phyloP scores from a whole-genome alignment of 768 basidiomycete species.

The Suillus brevipes region DNA sequence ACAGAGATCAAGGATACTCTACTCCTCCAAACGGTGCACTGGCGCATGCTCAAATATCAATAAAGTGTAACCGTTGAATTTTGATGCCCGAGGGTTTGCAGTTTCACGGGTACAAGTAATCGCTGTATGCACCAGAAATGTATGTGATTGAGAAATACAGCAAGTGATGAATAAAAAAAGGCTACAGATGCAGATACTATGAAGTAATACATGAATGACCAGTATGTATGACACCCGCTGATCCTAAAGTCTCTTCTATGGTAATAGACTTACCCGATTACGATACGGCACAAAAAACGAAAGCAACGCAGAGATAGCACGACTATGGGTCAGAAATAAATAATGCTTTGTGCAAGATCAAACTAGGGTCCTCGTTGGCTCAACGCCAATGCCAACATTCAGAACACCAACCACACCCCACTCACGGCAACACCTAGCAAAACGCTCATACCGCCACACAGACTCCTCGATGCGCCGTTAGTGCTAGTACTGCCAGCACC shows the following conservation, averaged over 20 bases:
- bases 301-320: background rate
- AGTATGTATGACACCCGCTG: background rate
- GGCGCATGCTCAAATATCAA: background rate
- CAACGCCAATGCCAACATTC: background rate
- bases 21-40: background rate
- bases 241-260: background rate
- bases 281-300: background rate
- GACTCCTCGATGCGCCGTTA: constrained; percentile 16
- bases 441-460: constrained; percentile 9
- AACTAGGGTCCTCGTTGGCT: background rate
- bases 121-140: background rate
- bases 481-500: constrained; percentile 5
- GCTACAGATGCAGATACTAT: background rate
- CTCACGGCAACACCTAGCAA: constrained; percentile 7
- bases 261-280: background rate
- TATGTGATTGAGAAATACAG: background rate
- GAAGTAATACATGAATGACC: background rate
- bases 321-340: background rate
- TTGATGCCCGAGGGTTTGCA: background rate
- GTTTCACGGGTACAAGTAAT: background rate
- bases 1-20: no score
- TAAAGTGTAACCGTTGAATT: background rate
- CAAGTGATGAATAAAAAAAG: background rate
- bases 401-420: background rate
- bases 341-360: background rate